Conservation (phyloP, 345 rosid genomes). For the Noccaea bulbosa region DNA sequence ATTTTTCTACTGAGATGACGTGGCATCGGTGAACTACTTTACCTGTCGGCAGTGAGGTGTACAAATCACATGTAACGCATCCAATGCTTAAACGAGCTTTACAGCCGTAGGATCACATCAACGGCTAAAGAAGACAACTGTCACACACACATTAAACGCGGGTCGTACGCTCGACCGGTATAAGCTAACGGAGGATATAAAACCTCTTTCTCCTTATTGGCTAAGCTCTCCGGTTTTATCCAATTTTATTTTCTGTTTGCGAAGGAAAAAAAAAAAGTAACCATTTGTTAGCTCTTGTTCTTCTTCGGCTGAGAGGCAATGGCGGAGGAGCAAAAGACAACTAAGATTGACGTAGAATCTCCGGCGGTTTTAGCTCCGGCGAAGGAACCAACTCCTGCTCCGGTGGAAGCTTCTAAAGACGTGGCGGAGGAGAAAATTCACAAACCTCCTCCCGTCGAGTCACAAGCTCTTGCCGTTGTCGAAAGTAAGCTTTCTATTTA, state of each 20-base stretch:
- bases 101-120: constrained; percentile 50
- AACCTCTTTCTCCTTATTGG: constrained; percentile 11
- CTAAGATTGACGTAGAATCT: constrained; percentile 42
- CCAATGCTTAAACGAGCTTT: constrained; percentile 16
- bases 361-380: constrained; percentile 38
- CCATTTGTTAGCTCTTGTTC: background rate
- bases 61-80: constrained; percentile 40
- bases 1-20: constrained; percentile 17
- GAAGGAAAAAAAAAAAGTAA: background rate
- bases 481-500: constrained; percentile 53
- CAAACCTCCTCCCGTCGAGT: constrained; percentile 50
- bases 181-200: constrained; percentile 40
- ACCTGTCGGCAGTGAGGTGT: constrained; percentile 59
- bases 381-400: constrained; percentile 41
- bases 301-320: constrained; percentile 38
- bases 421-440: constrained; percentile 47
- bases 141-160: constrained; percentile 41
- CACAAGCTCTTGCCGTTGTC: constrained; percentile 64
- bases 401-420: constrained; percentile 34
- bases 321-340: constrained; percentile 63
- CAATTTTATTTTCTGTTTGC: constrained; percentile 6
- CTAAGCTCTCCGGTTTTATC: constrained; percentile 11
- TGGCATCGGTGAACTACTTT: constrained; percentile 38
- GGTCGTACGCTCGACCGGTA: constrained; percentile 32
- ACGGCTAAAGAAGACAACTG: constrained; percentile 37